Evolutionary conservation across 768 basidiomycete genomes (phyloP).

Genomic region (Leucocoprinus birnbaumii): DNA sequence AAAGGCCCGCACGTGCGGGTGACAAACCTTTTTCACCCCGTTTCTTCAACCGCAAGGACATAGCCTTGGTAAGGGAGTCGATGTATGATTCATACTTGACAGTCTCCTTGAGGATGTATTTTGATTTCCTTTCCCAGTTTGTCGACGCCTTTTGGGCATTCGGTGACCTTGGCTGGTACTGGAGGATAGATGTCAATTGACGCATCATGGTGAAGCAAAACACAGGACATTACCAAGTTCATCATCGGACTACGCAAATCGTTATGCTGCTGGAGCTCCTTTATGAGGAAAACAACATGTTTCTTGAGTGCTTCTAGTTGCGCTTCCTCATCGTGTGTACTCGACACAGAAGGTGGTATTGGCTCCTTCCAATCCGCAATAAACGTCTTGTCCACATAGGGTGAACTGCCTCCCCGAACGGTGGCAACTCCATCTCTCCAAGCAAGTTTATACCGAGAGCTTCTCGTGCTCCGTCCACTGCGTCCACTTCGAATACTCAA

Average conservation of each 20-base stretch:
- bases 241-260: conserved; percentile 82
- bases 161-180: conserved; percentile 80
- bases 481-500: conserved; percentile 54
- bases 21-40: conserved; percentile 76
- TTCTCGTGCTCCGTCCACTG: conserved; percentile 72
- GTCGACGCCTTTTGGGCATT: conserved; percentile 74
- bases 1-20: neutral
- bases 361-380: conserved; percentile 97
- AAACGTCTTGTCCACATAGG: conserved; percentile 70
- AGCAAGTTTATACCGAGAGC: conserved; percentile 48
- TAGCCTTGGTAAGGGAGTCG: conserved; percentile 81
- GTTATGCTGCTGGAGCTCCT: conserved; percentile 81
- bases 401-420: conserved; percentile 64
- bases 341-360: conserved; percentile 77
- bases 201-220: neutral
- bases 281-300: conserved; percentile 73
- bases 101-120: conserved; percentile 86
- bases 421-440: conserved; percentile 69
- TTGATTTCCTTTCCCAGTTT: conserved; percentile 94
- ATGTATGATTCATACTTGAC: conserved; percentile 96
- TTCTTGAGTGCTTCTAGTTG: conserved; percentile 88
- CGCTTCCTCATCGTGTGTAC: conserved; percentile 86
- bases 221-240: conserved; percentile 52
- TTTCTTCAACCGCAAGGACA: conserved; percentile 82
- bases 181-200: conserved; percentile 16